phyloP scores from a whole-genome alignment of 2,329 filamentous ascomycete genomes.

The Aspergillus ochraceus region DNA sequence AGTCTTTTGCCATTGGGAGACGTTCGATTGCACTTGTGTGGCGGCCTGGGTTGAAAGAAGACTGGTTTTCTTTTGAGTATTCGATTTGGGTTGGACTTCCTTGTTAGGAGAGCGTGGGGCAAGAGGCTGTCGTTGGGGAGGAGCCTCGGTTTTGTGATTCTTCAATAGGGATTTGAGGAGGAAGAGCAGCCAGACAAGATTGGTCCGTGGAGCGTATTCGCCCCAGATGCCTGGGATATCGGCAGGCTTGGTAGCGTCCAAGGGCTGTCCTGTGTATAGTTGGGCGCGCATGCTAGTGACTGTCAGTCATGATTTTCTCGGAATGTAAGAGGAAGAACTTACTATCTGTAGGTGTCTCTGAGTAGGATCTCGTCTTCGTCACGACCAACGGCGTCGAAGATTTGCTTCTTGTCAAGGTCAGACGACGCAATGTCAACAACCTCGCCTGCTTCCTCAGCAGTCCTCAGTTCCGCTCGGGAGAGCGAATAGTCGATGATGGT shows the following conservation, averaged over 20 bases:
- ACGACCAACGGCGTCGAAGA: constrained; percentile 43
- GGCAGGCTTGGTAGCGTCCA: constrained; percentile 36
- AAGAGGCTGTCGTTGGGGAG: constrained; percentile 29
- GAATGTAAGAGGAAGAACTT: constrained; percentile 16
- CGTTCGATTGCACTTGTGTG: constrained; percentile 15
- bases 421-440: constrained; percentile 38
- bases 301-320: neutral
- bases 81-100: constrained; percentile 14
- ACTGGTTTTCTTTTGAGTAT: constrained; percentile 8
- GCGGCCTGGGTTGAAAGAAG: constrained; percentile 6
- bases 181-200: constrained; percentile 64
- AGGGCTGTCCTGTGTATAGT: constrained; percentile 46
- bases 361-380: constrained; percentile 44
- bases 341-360: constrained; percentile 45
- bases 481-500: constrained; percentile 70
- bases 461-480: constrained; percentile 56
- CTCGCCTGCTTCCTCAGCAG: constrained; percentile 21
- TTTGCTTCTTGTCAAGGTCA: constrained; percentile 44
- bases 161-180: constrained; percentile 58
- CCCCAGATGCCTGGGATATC: constrained; percentile 50
- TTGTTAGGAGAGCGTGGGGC: constrained; percentile 34
- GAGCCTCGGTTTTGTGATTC: constrained; percentile 29
- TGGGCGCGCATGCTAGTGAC: constrained; percentile 39
- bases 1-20: constrained; percentile 27
- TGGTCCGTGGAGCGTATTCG: constrained; percentile 59